A percentile compares a stretch with the other conserved stretches of the same genome.
Conservation (phyloP, 495 filamentous ascomycete genomes). For the Trichoderma erinaceum region DNA sequence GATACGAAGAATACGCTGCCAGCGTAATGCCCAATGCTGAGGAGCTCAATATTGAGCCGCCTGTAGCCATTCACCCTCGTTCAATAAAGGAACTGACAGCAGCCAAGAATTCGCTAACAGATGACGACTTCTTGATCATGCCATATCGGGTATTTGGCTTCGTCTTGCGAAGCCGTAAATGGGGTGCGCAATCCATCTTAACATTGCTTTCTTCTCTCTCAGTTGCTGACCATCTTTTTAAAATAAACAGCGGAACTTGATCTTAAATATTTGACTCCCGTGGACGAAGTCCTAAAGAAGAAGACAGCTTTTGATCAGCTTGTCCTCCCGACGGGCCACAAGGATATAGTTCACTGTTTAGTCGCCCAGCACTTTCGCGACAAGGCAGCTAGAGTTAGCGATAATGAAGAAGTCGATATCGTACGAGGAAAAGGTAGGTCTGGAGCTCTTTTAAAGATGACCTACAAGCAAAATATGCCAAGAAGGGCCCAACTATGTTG, state of each 20-base stretch:
- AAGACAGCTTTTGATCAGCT: conserved; percentile 18
- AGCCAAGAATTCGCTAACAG: conserved; percentile 15
- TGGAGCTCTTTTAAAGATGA: conserved; percentile 8
- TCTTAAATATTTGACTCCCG: conserved; percentile 19
- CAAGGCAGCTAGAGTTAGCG: conserved; percentile 21
- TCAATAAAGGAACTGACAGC: conserved; percentile 4
- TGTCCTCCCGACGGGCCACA: conserved; percentile 29
- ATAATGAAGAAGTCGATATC: conserved; percentile 23
- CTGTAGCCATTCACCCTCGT: conserved; percentile 19
- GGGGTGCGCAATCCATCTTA: conserved; percentile 22
- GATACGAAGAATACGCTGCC: conserved; percentile 25
- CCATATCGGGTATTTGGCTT: conserved; percentile 35
- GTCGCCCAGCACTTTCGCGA: conserved; percentile 28
- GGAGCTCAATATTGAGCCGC: conserved; percentile 14
- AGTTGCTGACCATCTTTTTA: not conserved
- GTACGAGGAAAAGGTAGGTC: conserved; percentile 29
- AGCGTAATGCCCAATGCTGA: conserved; percentile 18
- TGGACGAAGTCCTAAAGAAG: conserved; percentile 8
- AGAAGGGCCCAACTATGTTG: too few species aligned
- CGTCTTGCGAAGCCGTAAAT: conserved; percentile 35
- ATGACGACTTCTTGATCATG: conserved; percentile 29
- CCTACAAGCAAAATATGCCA: too few species aligned
- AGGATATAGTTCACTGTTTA: conserved; percentile 29
- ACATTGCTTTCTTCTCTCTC: not conserved
- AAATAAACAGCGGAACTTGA: conserved; percentile 22